Evolutionary conservation across 768 basidiomycete species (phyloP).

Genomic region (Lentinula lateritia): DNA sequence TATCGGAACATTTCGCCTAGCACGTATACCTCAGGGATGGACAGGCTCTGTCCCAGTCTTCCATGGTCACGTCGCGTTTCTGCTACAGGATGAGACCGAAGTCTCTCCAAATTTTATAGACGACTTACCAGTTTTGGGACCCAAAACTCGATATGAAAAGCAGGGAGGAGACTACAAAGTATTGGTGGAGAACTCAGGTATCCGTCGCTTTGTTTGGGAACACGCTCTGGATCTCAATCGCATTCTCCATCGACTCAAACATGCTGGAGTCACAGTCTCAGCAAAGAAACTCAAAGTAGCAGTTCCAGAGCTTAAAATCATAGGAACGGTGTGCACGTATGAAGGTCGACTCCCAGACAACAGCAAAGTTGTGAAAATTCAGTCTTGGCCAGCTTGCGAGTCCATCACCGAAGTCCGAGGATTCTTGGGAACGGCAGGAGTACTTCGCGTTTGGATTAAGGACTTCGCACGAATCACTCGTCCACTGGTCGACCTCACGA

Average conservation of each 20-base stretch:
- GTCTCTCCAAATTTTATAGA: conserved; percentile 20
- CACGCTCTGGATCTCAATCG: conserved; percentile 28
- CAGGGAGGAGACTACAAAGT: conserved; percentile 9
- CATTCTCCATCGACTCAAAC: conserved; percentile 24
- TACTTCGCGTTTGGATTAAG: conserved; percentile 14
- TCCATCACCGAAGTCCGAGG: conserved; percentile 11
- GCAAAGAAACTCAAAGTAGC: conserved; percentile 16
- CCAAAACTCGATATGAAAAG: conserved; percentile 13
- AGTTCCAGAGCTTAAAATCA: conserved; percentile 13
- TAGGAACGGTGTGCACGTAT: conserved; percentile 30
- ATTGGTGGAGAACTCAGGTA: conserved; percentile 7
- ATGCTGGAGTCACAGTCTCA: conserved; percentile 23
- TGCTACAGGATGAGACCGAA: conserved; percentile 22
- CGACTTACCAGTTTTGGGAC: conserved; percentile 20
- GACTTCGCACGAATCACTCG: conserved; percentile 11
- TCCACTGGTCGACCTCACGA: neutral
- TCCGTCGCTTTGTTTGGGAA: conserved; percentile 28
- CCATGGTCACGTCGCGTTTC: conserved; percentile 20
- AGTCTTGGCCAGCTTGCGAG: neutral
- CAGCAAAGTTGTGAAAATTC: conserved; percentile 18
- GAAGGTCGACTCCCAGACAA: conserved; percentile 24
- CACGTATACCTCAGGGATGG: no score
- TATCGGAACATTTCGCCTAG: no score
- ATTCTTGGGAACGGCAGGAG: conserved; percentile 15
- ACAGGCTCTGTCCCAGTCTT: conserved; percentile 23